Evolutionary conservation across 306 rosid species (phyloP).

Genomic region (Mucuna pruriens): DNA sequence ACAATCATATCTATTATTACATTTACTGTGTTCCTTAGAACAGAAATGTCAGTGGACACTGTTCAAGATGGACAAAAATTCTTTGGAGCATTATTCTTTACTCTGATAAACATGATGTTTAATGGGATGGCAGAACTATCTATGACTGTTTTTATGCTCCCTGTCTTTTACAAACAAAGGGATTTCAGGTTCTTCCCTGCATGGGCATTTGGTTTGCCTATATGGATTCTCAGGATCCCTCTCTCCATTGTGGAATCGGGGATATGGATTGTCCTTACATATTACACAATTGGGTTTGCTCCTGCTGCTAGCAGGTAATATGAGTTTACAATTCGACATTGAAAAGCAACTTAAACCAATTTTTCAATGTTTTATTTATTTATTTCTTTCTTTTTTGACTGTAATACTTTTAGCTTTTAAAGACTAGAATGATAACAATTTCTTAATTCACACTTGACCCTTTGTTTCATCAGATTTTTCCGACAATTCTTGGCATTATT

Average conservation of each 20-base stretch:
- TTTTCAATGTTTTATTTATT: not conserved
- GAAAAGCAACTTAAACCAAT: not conserved
- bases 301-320: conserved; percentile 45
- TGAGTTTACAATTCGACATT: not conserved
- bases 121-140: conserved; percentile 71
- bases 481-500: conserved; percentile 59
- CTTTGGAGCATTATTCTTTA: conserved; percentile 68
- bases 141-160: conserved; percentile 62
- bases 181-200: conserved; percentile 75
- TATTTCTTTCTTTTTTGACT: not conserved
- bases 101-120: conserved; percentile 66
- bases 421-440: not conserved
- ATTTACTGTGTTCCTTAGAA: conserved; percentile 66
- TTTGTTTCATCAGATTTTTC: conserved; percentile 52
- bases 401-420: too few relatives aligned
- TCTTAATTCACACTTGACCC: not conserved
- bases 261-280: conserved; percentile 71
- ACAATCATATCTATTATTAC: conserved; percentile 56
- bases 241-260: conserved; percentile 62
- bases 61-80: conserved; percentile 58
- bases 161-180: conserved; percentile 76
- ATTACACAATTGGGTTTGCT: conserved; percentile 84
- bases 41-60: conserved; percentile 65
- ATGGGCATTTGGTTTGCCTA: conserved; percentile 78
- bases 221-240: conserved; percentile 77